Percentiles rank a stretch among this genome's conserved stretches.
Conservation (phyloP, 805 yeast species). For the Barnettozyma sp. region DNA sequence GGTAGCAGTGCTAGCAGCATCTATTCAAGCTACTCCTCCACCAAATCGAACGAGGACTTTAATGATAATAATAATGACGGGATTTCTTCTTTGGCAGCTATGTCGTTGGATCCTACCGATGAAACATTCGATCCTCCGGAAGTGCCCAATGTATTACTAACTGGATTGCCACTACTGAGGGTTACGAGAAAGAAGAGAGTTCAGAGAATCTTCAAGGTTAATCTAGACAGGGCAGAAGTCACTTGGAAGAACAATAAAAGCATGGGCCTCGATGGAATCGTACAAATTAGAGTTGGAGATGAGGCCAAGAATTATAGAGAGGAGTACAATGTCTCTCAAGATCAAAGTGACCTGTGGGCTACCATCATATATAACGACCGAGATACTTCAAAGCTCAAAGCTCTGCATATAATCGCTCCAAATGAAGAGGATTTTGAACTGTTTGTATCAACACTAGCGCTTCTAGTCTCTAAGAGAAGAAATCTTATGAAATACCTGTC, state of each 20-base stretch:
- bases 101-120: constrained; percentile 12
- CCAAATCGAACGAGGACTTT: no score
- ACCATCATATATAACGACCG: constrained; percentile 65
- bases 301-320: constrained; percentile 84
- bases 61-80: no score
- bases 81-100: background rate
- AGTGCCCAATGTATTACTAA: constrained; percentile 42
- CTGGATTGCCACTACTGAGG: constrained; percentile 58
- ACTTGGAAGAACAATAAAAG: constrained; percentile 48
- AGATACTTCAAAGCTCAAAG: constrained; percentile 58
- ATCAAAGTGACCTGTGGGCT: constrained; percentile 65
- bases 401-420: constrained; percentile 70
- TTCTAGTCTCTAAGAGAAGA: constrained; percentile 49
- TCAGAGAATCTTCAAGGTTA: constrained; percentile 49
- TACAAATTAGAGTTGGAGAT: constrained; percentile 51
- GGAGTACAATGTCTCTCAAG: constrained; percentile 67
- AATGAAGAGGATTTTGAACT: constrained; percentile 44
- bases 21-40: no score
- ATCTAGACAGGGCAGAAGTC: constrained; percentile 46
- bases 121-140: constrained; percentile 25
- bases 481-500: constrained; percentile 58
- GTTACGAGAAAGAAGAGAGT: constrained; percentile 66
- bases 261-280: constrained; percentile 55
- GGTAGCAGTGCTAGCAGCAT: constrained; percentile 3
- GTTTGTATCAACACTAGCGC: constrained; percentile 47